Percentiles rank a stretch among this genome's conserved stretches.
Conservation (phyloP, 2,329 filamentous ascomycete species). For the Cytospora piceae region DNA sequence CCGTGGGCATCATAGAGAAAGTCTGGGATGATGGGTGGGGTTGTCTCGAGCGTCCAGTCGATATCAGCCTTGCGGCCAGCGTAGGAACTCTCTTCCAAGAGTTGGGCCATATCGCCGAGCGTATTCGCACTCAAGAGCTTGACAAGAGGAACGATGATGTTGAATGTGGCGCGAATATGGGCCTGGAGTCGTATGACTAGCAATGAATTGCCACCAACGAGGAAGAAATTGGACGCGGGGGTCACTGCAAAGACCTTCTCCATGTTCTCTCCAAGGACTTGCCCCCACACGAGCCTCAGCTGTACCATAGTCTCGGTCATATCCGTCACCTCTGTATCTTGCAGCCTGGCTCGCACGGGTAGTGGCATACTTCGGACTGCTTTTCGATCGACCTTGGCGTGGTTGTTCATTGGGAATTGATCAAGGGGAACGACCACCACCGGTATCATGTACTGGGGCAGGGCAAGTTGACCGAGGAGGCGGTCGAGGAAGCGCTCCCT, state of each 20-base stretch:
- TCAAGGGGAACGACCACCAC: slow-evolving; percentile 35
- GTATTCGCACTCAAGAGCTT: slow-evolving; percentile 45
- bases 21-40: slow-evolving; percentile 14
- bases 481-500: slow-evolving; percentile 21
- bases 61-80: background rate
- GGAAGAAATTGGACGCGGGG: slow-evolving; percentile 47
- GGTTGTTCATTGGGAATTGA: slow-evolving; percentile 37
- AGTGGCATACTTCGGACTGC: slow-evolving; percentile 36
- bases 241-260: slow-evolving; percentile 32
- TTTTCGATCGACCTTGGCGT: slow-evolving; percentile 41
- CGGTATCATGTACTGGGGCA: slow-evolving; percentile 45
- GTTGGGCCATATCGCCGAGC: slow-evolving; percentile 43
- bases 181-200: slow-evolving; percentile 44
- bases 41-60: slow-evolving; percentile 3
- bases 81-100: no score
- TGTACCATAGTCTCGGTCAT: slow-evolving; percentile 5
- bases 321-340: no score
- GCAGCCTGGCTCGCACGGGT: slow-evolving; percentile 17
- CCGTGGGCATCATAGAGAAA: slow-evolving; percentile 3
- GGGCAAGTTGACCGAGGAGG: slow-evolving; percentile 30
- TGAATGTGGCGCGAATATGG: slow-evolving; percentile 40
- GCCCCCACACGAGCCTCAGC: slow-evolving; percentile 28
- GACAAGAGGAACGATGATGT: slow-evolving; percentile 37
- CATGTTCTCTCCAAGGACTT: slow-evolving; percentile 34
- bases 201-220: slow-evolving; percentile 47